These are phyloP conservation scores for Suillus discolor DNA, from an alignment of 768 basidiomycete genomes.

Conservation along the genomic window DNA sequence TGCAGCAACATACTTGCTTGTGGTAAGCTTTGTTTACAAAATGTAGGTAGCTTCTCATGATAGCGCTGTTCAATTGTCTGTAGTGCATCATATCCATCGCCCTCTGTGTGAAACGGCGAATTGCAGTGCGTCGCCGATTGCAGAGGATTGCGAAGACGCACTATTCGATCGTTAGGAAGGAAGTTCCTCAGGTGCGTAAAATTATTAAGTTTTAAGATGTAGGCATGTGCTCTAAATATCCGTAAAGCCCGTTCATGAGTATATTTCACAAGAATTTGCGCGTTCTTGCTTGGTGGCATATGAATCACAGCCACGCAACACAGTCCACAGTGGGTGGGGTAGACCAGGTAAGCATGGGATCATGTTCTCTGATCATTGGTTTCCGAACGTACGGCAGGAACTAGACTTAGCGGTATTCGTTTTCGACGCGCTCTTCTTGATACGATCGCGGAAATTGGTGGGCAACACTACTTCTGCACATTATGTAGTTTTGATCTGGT, in stretches of 20 bases:
- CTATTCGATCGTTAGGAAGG: constrained; percentile 49
- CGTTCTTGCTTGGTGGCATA: constrained; percentile 72
- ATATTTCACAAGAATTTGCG: constrained; percentile 75
- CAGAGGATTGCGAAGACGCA: constrained; percentile 69
- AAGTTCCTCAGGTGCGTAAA: constrained; percentile 58
- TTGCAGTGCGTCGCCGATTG: constrained; percentile 64
- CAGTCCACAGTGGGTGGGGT: constrained; percentile 76
- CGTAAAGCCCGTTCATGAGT: constrained; percentile 61
- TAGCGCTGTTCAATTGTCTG: not conserved
- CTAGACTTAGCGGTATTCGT: constrained; percentile 57
- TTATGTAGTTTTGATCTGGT: not conserved
- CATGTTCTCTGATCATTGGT: not conserved
- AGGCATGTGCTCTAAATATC: constrained; percentile 5
- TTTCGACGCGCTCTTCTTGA: constrained; percentile 73
- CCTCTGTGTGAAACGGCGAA: constrained; percentile 68
- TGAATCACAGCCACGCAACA: constrained; percentile 69
- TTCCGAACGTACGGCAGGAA: constrained; percentile 44
- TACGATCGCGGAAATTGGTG: constrained; percentile 71
- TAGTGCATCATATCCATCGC: constrained; percentile 61
- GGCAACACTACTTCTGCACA: constrained; percentile 24
- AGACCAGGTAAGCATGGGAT: constrained; percentile 51
- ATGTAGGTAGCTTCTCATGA: not conserved
- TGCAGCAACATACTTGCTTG: constrained; percentile 66
- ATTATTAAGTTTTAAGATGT: not conserved
- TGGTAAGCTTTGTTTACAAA: constrained; percentile 47